phyloP scores from a whole-genome alignment of 164 flowering plant genomes.

The Vitis rotundifolia region DNA sequence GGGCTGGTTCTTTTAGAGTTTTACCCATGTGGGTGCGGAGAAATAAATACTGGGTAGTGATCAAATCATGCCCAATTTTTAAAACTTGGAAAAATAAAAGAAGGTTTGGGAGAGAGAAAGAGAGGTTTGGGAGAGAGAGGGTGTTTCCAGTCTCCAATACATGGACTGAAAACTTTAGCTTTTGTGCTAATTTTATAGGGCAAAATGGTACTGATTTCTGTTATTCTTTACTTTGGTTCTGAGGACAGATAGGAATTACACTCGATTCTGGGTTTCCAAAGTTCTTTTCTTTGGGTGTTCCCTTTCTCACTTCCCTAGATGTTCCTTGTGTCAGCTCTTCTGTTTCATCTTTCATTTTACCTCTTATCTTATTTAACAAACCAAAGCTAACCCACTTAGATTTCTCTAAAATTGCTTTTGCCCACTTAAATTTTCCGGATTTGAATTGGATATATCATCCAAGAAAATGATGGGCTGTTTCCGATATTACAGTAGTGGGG shows the following conservation, averaged over 20 bases:
- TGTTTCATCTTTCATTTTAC: slow-evolving; percentile 5
- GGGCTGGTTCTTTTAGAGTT: slow-evolving; percentile 34
- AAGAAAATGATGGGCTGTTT: slow-evolving; percentile 7
- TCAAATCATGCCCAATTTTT: slow-evolving; percentile 39
- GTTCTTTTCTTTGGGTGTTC: slow-evolving; percentile 46
- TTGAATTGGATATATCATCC: neutral
- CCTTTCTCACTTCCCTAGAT: slow-evolving; percentile 90
- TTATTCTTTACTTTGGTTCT: slow-evolving; percentile 55
- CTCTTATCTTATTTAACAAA: slow-evolving; percentile 12
- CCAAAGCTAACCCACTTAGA: slow-evolving; percentile 31
- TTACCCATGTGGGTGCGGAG: slow-evolving; percentile 48
- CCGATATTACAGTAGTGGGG: neutral
- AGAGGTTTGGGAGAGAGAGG: slow-evolving; percentile 16
- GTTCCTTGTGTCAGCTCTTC: slow-evolving; percentile 56
- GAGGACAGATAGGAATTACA: slow-evolving; percentile 50
- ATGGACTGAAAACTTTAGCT: slow-evolving; percentile 71
- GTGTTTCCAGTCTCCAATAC: slow-evolving; percentile 81
- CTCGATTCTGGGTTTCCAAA: slow-evolving; percentile 55
- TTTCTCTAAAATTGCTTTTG: slow-evolving; percentile 5
- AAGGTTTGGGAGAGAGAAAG: slow-evolving; percentile 17
- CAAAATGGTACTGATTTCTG: slow-evolving; percentile 30
- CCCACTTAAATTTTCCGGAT: neutral
- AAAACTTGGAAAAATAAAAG: neutral
- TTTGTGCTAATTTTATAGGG: slow-evolving; percentile 44
- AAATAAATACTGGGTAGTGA: slow-evolving; percentile 47